Percentiles rank a stretch among this genome's conserved stretches.
Evolutionary conservation across 192 early-diverging fungal species (phyloP).

Genomic region (Coemansia erecta): DNA sequence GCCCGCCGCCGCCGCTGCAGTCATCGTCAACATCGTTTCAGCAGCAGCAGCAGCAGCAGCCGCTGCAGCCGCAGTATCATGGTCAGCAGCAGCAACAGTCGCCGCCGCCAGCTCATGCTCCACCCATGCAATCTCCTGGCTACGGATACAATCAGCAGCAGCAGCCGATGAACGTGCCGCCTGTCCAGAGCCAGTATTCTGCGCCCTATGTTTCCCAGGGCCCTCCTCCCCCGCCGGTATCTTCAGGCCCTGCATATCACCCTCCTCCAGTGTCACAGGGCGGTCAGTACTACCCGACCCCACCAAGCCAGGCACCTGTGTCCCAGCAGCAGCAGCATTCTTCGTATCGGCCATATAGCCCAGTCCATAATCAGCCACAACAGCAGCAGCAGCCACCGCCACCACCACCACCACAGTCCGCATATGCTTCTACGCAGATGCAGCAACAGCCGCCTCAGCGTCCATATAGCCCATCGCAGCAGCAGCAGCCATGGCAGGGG

Average conservation of each 20-base stretch:
- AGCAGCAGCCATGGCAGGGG: conserved; percentile 2
- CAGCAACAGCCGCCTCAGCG: background rate
- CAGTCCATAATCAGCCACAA: conserved; percentile 2
- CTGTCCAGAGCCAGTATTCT: background rate
- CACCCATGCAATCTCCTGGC: background rate
- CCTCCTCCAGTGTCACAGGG: conserved; percentile 6
- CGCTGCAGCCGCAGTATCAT: conserved; percentile 3
- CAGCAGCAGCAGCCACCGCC: conserved; percentile 12
- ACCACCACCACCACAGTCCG: background rate
- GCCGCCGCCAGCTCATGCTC: conserved; percentile 5
- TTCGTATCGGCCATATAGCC: background rate
- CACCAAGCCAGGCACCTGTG: background rate
- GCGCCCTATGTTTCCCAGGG: background rate
- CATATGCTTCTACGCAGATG: background rate
- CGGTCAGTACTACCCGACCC: background rate
- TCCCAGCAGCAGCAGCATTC: background rate
- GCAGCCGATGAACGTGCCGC: background rate
- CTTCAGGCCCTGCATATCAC: conserved; percentile 2
- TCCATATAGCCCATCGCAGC: background rate
- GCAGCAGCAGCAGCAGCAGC: conserved; percentile 17
- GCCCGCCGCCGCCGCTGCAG: conserved; percentile 6
- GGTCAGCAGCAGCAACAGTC: conserved; percentile 10
- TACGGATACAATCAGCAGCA: background rate
- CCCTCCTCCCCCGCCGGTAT: background rate
- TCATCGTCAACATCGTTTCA: background rate